Evolutionary conservation across 2,329 filamentous ascomycete species (phyloP), one percentile per base, ranked within the genome.

Genomic region (Neofusicoccum kwambonambiense): DNA sequence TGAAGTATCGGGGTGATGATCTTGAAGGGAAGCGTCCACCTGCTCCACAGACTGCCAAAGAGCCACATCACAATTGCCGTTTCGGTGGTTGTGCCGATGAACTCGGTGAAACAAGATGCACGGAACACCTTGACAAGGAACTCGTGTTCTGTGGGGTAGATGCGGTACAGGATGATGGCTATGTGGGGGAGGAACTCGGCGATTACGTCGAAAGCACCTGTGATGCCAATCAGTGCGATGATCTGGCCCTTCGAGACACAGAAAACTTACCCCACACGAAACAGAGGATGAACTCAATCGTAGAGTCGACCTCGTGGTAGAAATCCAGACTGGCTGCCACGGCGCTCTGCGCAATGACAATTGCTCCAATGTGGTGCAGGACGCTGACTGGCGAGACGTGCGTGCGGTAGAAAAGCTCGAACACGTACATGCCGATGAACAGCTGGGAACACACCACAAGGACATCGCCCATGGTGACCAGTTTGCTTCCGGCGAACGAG

Each of bases 101-200:
- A 69, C 0, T 79, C 81, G 0, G 76, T 75, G 56, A 79, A 68
- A 35, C 72, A 75, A 0, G 77, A 75, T 0, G 74, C 51, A 17
- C 73, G 68, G 64, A 82, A 81, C 22, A 82, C 69, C 7, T 73
- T 74, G 22, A 68, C 69, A 31, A 82, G 76, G 63, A 81, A 78
- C 0, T 62, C 62, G 68, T 82, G 80, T 2, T 73, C 70, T 1
- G 69, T 67, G 3, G 78, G 76, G 64, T 77, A 77, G 1, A 80
- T 66, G 6, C 80, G 78, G 68, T 82, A 81, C 3, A 81, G 71
- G 41, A 82, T 78, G 60, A 82, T 81, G 17, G 79, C 76, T 15
- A 81, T 64, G 34, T 82, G 80, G 0, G 80, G 80, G 67, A 80
- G 78, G 66, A 82, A 78, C 68, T 82, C 81, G 19, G 78, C 80